phyloP scores from a whole-genome alignment of 1,139 yeast species.

The Magnusiomyces clavatus region DNA sequence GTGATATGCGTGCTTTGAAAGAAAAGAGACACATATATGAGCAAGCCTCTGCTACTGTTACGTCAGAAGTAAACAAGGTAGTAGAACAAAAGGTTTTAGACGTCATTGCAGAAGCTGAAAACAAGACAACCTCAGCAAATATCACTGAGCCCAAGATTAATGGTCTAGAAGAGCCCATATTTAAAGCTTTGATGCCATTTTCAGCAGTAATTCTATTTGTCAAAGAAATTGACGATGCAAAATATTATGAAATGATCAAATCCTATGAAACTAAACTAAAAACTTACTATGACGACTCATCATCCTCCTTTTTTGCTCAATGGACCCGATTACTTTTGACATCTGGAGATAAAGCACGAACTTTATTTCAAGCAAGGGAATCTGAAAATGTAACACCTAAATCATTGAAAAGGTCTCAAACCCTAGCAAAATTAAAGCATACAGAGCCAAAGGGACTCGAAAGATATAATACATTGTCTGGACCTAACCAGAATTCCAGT shows the following conservation, averaged over 20 bases:
- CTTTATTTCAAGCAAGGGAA: slow-evolving; percentile 1
- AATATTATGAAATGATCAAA: slow-evolving; percentile 36
- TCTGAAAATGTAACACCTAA: slow-evolving; percentile 12
- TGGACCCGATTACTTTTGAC: slow-evolving; percentile 21
- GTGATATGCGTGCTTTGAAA: slow-evolving; percentile 64
- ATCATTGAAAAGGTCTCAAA: slow-evolving; percentile 27
- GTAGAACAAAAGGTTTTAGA: slow-evolving; percentile 39
- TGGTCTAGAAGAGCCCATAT: slow-evolving; percentile 17
- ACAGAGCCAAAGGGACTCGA: slow-evolving; percentile 10
- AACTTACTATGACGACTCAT: slow-evolving; percentile 24
- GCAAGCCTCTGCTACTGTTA: slow-evolving; percentile 46
- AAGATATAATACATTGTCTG: slow-evolving; percentile 3
- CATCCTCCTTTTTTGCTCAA: slow-evolving; percentile 27
- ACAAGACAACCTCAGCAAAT: slow-evolving; percentile 8
- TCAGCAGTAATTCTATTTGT: slow-evolving; percentile 60
- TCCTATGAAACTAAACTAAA: slow-evolving; percentile 25
- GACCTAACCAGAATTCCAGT: background rate
- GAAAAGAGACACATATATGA: slow-evolving; percentile 62
- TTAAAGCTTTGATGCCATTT: slow-evolving; percentile 39
- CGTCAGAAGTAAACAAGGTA: slow-evolving; percentile 42
- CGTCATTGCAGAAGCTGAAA: slow-evolving; percentile 20
- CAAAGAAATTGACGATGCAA: slow-evolving; percentile 42
- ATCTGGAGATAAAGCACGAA: slow-evolving; percentile 1
- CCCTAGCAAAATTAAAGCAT: slow-evolving; percentile 24
- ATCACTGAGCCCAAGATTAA: slow-evolving; percentile 17